phyloP scores from a whole-genome alignment of 306 rosid genomes.

The Prosopis cineraria region DNA sequence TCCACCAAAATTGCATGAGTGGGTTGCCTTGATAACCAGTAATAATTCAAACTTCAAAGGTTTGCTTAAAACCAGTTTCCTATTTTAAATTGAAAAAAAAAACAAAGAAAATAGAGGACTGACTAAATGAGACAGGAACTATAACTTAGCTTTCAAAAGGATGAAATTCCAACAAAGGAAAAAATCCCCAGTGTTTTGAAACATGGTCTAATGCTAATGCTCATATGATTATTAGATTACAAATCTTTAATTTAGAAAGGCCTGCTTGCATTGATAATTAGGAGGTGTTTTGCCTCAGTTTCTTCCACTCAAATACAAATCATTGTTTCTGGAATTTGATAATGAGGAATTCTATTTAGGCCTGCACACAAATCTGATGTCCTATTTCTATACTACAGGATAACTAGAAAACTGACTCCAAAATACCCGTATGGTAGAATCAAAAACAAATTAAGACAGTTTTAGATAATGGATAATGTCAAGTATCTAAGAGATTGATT shows the following conservation, averaged over 20 bases:
- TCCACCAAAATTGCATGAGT: neutral
- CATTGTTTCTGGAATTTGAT: neutral
- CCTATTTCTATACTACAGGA: neutral
- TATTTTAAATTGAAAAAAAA: neutral
- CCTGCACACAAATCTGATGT: neutral
- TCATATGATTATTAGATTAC: neutral
- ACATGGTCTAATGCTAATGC: neutral
- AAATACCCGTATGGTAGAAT: neutral
- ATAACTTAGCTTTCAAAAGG: neutral
- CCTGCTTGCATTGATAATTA: neutral
- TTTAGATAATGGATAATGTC: neutral
- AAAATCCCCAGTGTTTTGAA: neutral
- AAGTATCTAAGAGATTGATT: neutral
- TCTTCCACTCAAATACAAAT: neutral
- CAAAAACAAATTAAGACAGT: slow-evolving; percentile 19
- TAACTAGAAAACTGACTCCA: neutral
- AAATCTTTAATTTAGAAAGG: neutral
- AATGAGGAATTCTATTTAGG: neutral
- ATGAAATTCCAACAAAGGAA: neutral
- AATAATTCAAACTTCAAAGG: neutral
- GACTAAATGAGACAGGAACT: neutral
- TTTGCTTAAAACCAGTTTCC: neutral
- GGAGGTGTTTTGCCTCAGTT: neutral
- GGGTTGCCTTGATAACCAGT: neutral
- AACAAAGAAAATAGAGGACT: neutral